Evolutionary conservation across 179 eudicot species (phyloP), one percentile per base, ranked within the genome.

Genomic region (Spergularia azorica): DNA sequence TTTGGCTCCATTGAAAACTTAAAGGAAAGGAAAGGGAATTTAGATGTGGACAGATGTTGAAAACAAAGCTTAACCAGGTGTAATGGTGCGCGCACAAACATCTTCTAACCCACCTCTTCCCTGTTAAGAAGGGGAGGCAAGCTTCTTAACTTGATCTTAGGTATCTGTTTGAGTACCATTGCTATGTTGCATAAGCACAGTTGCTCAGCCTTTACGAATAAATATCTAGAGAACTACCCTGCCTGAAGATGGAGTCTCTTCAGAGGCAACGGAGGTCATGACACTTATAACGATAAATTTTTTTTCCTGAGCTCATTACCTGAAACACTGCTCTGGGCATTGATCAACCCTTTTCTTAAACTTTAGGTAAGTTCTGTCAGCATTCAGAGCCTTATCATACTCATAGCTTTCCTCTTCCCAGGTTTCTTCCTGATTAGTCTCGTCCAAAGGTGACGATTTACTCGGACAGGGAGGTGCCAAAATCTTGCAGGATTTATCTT

Each of bases 301-400:
- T 8, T 14, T 63, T 20, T 6, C n/a, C 18, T 21, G 50, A 18
- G 62, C 56, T 66, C 11, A 13, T 75, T 73, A 95, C 99, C 99
- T 88, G 80, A 93, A 87, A 86, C 99, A 95, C 79, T 93, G 99
- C 64, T 90, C 87, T 67, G 99, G 97, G 76, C 87, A 84, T 64
- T 85, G 81, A 77, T 93, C 97, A 82, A 90, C 43, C 56, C 86
- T 90, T 85, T 95, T 95, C 90, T 91, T 95, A 81, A 95, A 95
- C 86, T 95, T 95, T 57, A 95, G 92, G 86, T 89, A 95, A 71
- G 91, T 89, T 86, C 99, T 85, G 81, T 93, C 97, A 43, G 97
- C 97, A 83, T 76, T 84, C 63, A 89, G 76, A 79, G 97, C 90
- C 80, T 78, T 90, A 71, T 93, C 99, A 80, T 95, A 93, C 79